These are phyloP conservation scores for Capronia epimyces DNA, from an alignment of 2,329 filamentous ascomycete species.

Conservation along the genomic window DNA sequence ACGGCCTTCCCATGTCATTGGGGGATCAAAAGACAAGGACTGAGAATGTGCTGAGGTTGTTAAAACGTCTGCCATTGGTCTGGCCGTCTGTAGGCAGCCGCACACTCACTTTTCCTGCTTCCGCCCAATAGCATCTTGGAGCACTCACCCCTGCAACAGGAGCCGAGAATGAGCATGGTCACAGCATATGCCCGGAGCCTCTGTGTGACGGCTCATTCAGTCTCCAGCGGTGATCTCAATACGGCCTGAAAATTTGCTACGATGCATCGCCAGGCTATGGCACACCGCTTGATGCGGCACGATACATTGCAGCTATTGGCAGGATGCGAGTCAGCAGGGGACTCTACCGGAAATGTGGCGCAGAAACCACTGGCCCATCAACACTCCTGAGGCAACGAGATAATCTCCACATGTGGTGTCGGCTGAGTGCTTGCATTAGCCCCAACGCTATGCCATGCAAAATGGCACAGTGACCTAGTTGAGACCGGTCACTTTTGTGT, in stretches of 20 bases:
- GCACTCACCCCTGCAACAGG: background rate
- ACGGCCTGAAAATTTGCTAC: no score
- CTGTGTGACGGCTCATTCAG: no score
- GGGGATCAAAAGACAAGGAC: background rate
- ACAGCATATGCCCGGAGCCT: no score
- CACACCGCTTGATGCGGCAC: background rate
- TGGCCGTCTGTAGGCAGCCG: background rate
- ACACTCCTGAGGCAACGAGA: constrained; percentile 1
- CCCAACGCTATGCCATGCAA: background rate
- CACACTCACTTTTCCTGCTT: background rate
- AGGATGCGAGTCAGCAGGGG: background rate
- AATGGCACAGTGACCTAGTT: no score
- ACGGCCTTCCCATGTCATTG: background rate
- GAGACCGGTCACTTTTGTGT: no score
- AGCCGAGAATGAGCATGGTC: background rate
- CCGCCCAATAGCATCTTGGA: background rate
- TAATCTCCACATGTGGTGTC: background rate
- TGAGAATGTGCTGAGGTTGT: background rate
- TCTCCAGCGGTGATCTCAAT: no score
- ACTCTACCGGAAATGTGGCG: background rate
- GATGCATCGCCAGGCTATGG: no score
- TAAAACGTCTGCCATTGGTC: background rate
- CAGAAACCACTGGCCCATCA: constrained; percentile 13
- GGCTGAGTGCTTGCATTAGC: constrained; percentile 1
- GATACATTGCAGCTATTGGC: background rate